phyloP scores from a whole-genome alignment of 805 yeast genomes.

The Yarrowia sp. region DNA sequence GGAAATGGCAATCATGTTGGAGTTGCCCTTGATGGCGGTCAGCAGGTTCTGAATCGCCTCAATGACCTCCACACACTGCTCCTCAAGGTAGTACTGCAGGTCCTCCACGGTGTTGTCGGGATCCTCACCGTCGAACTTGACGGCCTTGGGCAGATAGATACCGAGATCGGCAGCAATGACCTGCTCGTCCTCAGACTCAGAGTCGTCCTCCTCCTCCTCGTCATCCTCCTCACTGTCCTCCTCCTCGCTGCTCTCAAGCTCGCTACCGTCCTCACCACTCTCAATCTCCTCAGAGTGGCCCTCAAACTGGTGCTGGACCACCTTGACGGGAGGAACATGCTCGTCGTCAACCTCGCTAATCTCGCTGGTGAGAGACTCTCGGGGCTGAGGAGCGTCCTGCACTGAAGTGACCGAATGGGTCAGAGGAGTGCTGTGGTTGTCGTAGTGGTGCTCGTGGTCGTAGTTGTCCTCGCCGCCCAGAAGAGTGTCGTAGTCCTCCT shows the following conservation, averaged over 20 bases:
- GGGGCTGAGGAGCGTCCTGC: slow-evolving; percentile 13
- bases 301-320: slow-evolving; percentile 1
- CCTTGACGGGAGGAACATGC: slow-evolving; percentile 7
- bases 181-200: slow-evolving; percentile 36
- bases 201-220: slow-evolving; percentile 10
- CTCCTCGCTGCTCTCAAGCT: slow-evolving; percentile 22
- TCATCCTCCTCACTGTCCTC: slow-evolving; percentile 29
- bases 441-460: neutral
- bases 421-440: slow-evolving; percentile 16
- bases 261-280: slow-evolving; percentile 18
- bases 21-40: slow-evolving; percentile 56
- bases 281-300: slow-evolving; percentile 15
- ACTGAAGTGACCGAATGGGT: slow-evolving; percentile 27
- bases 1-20: slow-evolving; percentile 76
- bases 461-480: slow-evolving; percentile 13
- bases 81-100: slow-evolving; percentile 83
- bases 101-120: slow-evolving; percentile 90
- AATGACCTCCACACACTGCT: slow-evolving; percentile 90
- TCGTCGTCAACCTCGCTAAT: slow-evolving; percentile 35
- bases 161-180: slow-evolving; percentile 39
- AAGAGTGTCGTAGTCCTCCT: slow-evolving; percentile 15
- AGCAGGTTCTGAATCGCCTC: slow-evolving; percentile 85
- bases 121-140: slow-evolving; percentile 76
- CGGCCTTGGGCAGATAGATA: slow-evolving; percentile 30
- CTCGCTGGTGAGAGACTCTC: slow-evolving; percentile 28